A percentile compares a stretch with the other conserved stretches of the same genome.
phyloP scores from a whole-genome alignment of 139 green algal genomes.

The Ettlia oleoabundans region DNA sequence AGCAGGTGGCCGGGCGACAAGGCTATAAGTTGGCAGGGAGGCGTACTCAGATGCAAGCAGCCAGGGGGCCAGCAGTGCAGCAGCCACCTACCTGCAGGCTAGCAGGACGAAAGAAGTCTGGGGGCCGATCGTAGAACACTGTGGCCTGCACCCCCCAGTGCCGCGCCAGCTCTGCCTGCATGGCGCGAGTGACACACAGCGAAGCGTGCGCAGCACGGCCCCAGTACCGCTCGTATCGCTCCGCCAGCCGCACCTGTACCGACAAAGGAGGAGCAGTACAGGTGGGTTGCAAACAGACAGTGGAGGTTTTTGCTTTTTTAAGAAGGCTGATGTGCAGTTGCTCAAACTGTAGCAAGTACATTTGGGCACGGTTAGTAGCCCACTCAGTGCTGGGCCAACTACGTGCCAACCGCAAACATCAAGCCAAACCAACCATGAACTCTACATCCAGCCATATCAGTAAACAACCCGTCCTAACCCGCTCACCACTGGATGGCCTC shows the following conservation, averaged over 20 bases:
- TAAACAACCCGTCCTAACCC: neutral
- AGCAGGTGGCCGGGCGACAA: no score
- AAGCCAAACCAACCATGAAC: no score
- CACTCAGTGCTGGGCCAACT: no score
- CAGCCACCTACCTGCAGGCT: constrained; percentile 16
- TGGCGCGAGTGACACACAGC: constrained; percentile 91
- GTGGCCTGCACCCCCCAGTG: constrained; percentile 74
- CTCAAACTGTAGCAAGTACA: no score
- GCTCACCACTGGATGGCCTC: constrained; percentile 55
- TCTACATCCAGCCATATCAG: neutral
- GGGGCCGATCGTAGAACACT: constrained; percentile 92
- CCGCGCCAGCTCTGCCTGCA: constrained; percentile 76
- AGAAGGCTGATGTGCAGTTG: neutral
- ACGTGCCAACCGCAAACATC: no score
- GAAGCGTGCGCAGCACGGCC: constrained; percentile 52
- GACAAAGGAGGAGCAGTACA: neutral
- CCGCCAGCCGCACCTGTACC: constrained; percentile 60
- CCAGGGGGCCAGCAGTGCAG: neutral
- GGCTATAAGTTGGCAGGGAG: no score
- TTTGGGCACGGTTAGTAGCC: no score
- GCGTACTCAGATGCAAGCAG: no score
- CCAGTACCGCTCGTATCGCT: constrained; percentile 69
- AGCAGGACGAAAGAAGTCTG: constrained; percentile 73
- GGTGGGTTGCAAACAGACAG: neutral
- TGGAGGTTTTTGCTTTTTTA: neutral